Base-by-base conservation (phyloP, 2,329 filamentous ascomycete species). In the Colletotrichum sublineola region DNA sequence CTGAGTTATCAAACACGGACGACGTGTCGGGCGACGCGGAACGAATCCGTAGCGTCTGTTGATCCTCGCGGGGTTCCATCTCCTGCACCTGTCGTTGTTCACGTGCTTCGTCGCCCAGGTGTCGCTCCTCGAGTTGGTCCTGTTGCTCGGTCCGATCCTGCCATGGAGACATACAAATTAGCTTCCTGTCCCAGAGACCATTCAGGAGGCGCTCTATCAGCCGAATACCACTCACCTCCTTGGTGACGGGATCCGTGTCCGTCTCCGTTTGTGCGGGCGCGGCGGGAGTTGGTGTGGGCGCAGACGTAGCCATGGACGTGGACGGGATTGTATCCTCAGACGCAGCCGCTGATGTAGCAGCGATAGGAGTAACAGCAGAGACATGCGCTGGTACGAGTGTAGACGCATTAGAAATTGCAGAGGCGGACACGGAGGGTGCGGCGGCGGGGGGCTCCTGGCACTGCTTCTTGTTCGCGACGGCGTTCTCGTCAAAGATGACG, bases 1-100 rank as follows among this genome's bases (percentile, higher is more conserved):
- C 79, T 1, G 86, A 86, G 68, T 78, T 81, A 77, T 89, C 87
- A 73, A 89, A 88, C 50, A 88, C 77, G 29, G 86, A 87, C 24
- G 84, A 85, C 18, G 83, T 80, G 62, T 84, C 84, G 5, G 86
- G 83, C 14, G 66, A 56, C 11, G 74, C 38, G 64, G 70, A 70
- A 29, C 55, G 65, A 31, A 48, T 69, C 36, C 66, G 60, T 31
- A 38, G 12, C 38, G 52, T 64, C 44, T 56, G 63, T 50, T 53
- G 50, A 31, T 48, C 40, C 15, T 46, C 31, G 36, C 46, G 53
- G 31, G 11, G 15, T 36, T 48, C 44, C 31, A 31, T 38, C 20
- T 62, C 33, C 11, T 56, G 18, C 5, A 36, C n/a, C 38, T 50
- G 38, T 58, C 14, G 38, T 44, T 61, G 53, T 38, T 24, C 33